A percentile compares a stretch with the other conserved stretches of the same genome.
These are phyloP conservation scores for Scutellospora calospora DNA, from an alignment of 371 early-diverging fungal species.

Conservation along the genomic window DNA sequence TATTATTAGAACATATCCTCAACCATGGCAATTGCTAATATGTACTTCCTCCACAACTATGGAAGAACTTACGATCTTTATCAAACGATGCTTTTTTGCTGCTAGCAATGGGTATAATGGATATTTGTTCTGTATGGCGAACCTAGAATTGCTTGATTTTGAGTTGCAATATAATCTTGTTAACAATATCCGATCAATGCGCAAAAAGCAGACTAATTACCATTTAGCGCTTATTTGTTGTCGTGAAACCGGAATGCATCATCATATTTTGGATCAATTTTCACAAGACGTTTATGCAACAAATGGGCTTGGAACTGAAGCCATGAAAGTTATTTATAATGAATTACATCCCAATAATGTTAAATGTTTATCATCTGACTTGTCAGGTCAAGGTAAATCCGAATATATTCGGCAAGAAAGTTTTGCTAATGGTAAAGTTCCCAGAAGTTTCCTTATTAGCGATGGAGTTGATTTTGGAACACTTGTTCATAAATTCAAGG, in stretches of 20 bases:
- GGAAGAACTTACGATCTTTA: conserved; percentile 40
- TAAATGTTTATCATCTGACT: conserved; percentile 15
- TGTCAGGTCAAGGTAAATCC: conserved; percentile 43
- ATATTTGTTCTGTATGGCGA: conserved; percentile 40
- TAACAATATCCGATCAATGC: conserved; percentile 20
- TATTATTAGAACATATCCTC: conserved; percentile 5
- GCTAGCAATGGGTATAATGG: conserved; percentile 8
- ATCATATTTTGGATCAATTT: conserved; percentile 46
- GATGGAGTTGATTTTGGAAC: conserved; percentile 29
- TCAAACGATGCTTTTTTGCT: conserved; percentile 45
- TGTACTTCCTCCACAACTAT: conserved; percentile 33
- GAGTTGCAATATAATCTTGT: conserved; percentile 43
- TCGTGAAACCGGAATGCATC: conserved; percentile 23
- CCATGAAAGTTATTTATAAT: conserved; percentile 36
- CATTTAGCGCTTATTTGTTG: conserved; percentile 40
- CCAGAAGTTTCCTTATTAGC: conserved; percentile 38
- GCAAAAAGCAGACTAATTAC: not conserved
- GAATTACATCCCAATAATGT: conserved; percentile 36
- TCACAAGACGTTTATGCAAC: conserved; percentile 28
- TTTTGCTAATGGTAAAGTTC: not conserved
- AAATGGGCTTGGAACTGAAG: conserved; percentile 2
- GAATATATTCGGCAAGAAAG: conserved; percentile 25
- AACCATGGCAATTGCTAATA: conserved; percentile 41
- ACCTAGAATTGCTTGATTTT: conserved; percentile 44
- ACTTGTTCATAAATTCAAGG: conserved; percentile 26